Percentiles rank a stretch among this genome's conserved stretches.
These are phyloP conservation scores for Tausonia pullulans DNA, from an alignment of 1,284 basidiomycete genomes.

Conservation along the genomic window DNA sequence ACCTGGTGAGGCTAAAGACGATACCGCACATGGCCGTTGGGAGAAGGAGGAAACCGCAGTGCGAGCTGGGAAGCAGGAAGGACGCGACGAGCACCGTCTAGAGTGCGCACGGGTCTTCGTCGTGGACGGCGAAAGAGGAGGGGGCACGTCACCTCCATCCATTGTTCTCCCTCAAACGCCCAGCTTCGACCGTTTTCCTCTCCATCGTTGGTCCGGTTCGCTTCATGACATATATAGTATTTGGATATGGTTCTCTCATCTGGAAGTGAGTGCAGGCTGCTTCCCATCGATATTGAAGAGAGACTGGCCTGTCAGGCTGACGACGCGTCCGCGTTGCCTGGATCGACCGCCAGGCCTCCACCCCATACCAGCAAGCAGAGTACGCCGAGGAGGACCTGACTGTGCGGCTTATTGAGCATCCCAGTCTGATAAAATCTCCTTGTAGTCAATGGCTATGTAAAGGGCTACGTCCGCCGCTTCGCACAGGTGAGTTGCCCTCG, in stretches of 20 bases:
- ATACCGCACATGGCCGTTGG: conserved; percentile 21
- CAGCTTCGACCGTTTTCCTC: too few relatives aligned
- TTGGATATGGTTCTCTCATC: conserved; percentile 70
- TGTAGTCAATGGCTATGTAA: conserved; percentile 63
- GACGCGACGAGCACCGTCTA: too few relatives aligned
- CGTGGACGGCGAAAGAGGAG: too few relatives aligned
- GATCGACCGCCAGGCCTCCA: conserved; percentile 45
- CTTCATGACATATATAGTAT: conserved; percentile 46
- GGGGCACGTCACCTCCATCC: too few relatives aligned
- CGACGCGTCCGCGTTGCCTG: neutral
- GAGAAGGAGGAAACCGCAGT: too few relatives aligned
- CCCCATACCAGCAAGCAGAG: conserved; percentile 54
- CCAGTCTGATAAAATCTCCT: neutral
- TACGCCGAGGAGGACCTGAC: conserved; percentile 24
- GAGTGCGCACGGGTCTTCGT: too few relatives aligned
- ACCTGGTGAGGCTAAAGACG: conserved; percentile 13
- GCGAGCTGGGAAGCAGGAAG: too few relatives aligned
- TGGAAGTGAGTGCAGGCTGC: conserved; percentile 44
- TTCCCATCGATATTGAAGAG: too few relatives aligned
- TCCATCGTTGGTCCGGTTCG: too few relatives aligned
- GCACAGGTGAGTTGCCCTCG: conserved; percentile 46
- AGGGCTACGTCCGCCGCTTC: conserved; percentile 73
- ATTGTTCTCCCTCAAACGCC: too few relatives aligned
- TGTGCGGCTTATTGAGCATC: neutral
- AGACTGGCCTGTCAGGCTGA: too few relatives aligned